These are phyloP conservation scores for Auriscalpium orientale DNA, from an alignment of 768 basidiomycete species.

Conservation along the genomic window DNA sequence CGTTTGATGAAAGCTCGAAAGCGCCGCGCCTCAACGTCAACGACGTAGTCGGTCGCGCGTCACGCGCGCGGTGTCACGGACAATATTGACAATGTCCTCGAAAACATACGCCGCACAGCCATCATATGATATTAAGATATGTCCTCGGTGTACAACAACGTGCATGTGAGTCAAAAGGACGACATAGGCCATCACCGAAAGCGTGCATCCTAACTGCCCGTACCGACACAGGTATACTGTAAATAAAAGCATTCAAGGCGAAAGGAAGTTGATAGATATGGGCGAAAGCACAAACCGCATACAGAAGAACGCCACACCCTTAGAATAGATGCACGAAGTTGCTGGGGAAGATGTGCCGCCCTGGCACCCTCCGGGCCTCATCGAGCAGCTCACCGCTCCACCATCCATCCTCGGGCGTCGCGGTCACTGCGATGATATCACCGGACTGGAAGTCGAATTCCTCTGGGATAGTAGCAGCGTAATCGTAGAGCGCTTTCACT, in stretches of 20 bases:
- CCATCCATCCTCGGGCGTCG: conserved; percentile 95
- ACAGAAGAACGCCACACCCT: not conserved
- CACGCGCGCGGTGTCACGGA: too few relatives aligned
- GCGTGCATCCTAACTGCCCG: too few relatives aligned
- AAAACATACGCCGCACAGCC: too few relatives aligned
- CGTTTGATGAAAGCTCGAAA: too few relatives aligned
- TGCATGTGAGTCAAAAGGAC: too few relatives aligned
- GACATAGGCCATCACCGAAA: too few relatives aligned
- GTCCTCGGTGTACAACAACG: too few relatives aligned
- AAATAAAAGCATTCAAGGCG: not conserved
- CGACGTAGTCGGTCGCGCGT: too few relatives aligned
- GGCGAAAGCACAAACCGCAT: not conserved
- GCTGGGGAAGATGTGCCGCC: conserved; percentile 79
- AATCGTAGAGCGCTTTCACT: conserved; percentile 91
- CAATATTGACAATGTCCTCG: too few relatives aligned
- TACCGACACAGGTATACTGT: too few relatives aligned
- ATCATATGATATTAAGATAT: too few relatives aligned
- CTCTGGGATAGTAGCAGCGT: conserved; percentile 75
- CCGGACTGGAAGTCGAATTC: conserved; percentile 96
- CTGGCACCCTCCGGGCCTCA: conserved; percentile 60
- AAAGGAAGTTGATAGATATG: not conserved
- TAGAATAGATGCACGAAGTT: conserved; percentile 81
- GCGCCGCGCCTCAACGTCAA: too few relatives aligned
- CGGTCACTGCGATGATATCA: conserved; percentile 92
- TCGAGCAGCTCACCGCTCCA: conserved; percentile 90